These are phyloP conservation scores for Suhomyces terraborum DNA, from an alignment of 1,139 yeast species.

Conservation along the genomic window DNA sequence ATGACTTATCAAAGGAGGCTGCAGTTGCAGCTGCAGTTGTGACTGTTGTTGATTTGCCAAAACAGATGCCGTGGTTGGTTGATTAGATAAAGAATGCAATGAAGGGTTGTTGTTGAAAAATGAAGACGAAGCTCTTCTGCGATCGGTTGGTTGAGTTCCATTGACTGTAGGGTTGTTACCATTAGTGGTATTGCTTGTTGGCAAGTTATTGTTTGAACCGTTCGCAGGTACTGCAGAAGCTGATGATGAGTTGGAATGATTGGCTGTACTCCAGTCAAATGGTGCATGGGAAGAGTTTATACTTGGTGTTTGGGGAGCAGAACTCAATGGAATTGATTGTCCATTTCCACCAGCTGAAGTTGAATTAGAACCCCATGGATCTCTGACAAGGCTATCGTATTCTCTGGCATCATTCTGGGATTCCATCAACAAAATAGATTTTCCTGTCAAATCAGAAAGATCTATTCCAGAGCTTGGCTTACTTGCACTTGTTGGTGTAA, in stretches of 20 bases:
- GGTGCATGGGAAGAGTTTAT: conserved; percentile 21
- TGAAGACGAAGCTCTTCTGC: conserved; percentile 40
- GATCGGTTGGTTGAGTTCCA: conserved; percentile 18
- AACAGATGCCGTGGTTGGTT: conserved; percentile 12
- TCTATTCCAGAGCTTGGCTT: conserved; percentile 27
- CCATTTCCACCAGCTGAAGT: conserved; percentile 7
- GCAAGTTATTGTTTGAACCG: conserved; percentile 7
- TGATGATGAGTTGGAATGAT: conserved; percentile 7
- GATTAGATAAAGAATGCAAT: conserved; percentile 15
- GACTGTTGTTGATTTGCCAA: conserved; percentile 12
- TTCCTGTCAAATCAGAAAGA: conserved; percentile 47
- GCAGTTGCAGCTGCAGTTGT: conserved; percentile 15
- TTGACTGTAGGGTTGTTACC: conserved; percentile 5
- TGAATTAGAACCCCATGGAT: conserved; percentile 39
- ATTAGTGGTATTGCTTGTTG: conserved; percentile 12
- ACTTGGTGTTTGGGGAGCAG: conserved; percentile 45
- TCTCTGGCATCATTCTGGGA: conserved; percentile 56
- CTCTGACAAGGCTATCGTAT: conserved; percentile 53
- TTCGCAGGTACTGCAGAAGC: conserved; percentile 13
- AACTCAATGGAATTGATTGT: conserved; percentile 19
- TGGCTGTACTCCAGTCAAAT: conserved; percentile 18
- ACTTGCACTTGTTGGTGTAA: conserved; percentile 17
- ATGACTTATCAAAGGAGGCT: conserved; percentile 10
- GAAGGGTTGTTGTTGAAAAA: conserved; percentile 31
- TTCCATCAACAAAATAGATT: conserved; percentile 57